A percentile compares a stretch with the other conserved stretches of the same genome.
Evolutionary conservation across 2,329 filamentous ascomycete genomes (phyloP).

Genomic region (Hypoxylon rubiginosum): DNA sequence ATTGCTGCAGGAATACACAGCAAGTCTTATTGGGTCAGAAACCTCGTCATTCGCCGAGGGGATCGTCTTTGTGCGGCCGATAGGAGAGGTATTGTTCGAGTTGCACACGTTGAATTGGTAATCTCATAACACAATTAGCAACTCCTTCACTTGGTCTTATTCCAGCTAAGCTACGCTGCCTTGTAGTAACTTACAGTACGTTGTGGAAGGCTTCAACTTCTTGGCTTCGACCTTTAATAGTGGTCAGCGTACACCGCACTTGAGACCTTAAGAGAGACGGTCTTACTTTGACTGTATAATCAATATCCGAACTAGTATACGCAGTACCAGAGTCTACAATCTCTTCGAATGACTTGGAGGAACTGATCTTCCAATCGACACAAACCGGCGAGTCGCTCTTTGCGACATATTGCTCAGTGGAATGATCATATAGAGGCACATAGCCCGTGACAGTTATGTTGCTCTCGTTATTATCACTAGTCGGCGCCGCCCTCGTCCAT

Average conservation of each 20-base stretch:
- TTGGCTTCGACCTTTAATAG: conserved; percentile 71
- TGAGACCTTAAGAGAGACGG: neutral
- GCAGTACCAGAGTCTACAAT: conserved; percentile 69
- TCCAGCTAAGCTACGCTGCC: too few species aligned
- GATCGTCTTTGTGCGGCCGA: conserved; percentile 79
- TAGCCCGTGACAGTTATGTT: conserved; percentile 58
- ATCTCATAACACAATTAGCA: conserved; percentile 44
- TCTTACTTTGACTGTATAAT: conserved; percentile 77
- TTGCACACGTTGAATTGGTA: conserved; percentile 79
- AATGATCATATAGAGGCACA: conserved; percentile 58
- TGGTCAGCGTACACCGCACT: conserved; percentile 21
- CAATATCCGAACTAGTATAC: conserved; percentile 79
- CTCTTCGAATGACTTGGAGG: conserved; percentile 56
- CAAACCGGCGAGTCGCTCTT: conserved; percentile 73
- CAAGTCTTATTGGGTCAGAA: conserved; percentile 68
- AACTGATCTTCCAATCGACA: conserved; percentile 73
- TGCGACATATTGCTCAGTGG: conserved; percentile 59
- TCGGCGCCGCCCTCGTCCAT: conserved; percentile 60
- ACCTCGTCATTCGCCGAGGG: conserved; percentile 69
- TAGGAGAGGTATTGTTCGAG: conserved; percentile 70
- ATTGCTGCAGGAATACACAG: conserved; percentile 80
- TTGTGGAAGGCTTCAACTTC: conserved; percentile 72
- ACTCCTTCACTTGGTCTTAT: neutral
- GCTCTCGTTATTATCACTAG: conserved; percentile 60
- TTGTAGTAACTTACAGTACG: conserved; percentile 58